These are phyloP conservation scores for Bipolaris bicolor DNA, from an alignment of 2,329 filamentous ascomycete species.

Conservation along the genomic window DNA sequence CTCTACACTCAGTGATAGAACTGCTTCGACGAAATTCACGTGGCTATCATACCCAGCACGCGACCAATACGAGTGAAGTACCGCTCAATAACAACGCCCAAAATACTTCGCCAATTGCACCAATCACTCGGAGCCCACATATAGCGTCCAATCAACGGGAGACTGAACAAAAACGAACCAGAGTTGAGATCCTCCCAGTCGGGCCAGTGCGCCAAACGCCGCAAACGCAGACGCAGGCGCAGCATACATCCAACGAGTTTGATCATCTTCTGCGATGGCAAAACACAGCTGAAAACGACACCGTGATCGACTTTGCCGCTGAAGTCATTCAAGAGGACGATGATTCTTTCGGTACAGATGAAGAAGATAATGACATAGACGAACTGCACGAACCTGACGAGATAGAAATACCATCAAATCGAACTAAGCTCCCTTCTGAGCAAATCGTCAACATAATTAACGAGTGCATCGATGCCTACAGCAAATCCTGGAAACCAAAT, in stretches of 20 bases:
- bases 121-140: not conserved
- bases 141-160: not conserved
- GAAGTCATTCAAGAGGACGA: conserved; percentile 20
- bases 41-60: conserved; percentile 15
- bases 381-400: conserved; percentile 5
- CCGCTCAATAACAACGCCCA: conserved; percentile 1
- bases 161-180: conserved; percentile 11
- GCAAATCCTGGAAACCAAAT: conserved; percentile 27
- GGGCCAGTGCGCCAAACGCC: not conserved
- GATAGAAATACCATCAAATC: not conserved
- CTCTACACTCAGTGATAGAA: conserved; percentile 64
- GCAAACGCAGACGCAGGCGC: not conserved
- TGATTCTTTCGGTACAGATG: conserved; percentile 11
- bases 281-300: conserved; percentile 2
- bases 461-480: conserved; percentile 30
- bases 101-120: not conserved
- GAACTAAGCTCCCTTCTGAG: conserved; percentile 21
- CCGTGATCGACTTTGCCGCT: conserved; percentile 9
- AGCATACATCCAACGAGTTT: conserved; percentile 13
- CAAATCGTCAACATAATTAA: conserved; percentile 35
- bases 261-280: conserved; percentile 41
- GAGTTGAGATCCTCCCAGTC: conserved; percentile 5
- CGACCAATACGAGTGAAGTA: conserved; percentile 4
- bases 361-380: conserved; percentile 11
- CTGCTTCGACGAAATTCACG: conserved; percentile 54